Evolutionary conservation across 768 basidiomycete species (phyloP).

Genomic region (Psilocybe cyanescens): DNA sequence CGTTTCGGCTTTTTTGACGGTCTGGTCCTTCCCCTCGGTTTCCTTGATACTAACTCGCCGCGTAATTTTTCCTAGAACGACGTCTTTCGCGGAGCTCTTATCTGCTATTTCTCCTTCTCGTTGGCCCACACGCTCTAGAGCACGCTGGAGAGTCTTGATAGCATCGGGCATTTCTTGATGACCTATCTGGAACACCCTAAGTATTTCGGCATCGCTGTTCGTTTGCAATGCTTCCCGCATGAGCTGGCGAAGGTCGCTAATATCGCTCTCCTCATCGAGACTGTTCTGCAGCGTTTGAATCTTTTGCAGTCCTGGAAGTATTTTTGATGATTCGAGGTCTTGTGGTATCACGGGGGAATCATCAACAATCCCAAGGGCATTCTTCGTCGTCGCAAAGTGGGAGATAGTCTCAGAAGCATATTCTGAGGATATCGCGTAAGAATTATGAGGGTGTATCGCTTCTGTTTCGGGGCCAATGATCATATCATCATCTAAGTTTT

Average conservation of each 20-base stretch:
- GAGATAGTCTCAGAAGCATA: conserved; percentile 18
- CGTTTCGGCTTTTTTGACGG: conserved; percentile 23
- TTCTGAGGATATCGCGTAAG: conserved; percentile 6
- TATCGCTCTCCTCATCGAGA: conserved; percentile 54
- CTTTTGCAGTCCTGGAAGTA: conserved; percentile 26
- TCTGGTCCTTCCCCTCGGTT: not conserved
- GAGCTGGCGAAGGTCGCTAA: conserved; percentile 56
- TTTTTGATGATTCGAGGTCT: not conserved
- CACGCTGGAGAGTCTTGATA: conserved; percentile 76
- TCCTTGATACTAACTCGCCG: conserved; percentile 23
- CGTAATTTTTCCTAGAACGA: conserved; percentile 23
- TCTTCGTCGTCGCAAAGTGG: conserved; percentile 22
- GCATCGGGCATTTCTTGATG: conserved; percentile 79
- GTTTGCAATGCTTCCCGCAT: conserved; percentile 61
- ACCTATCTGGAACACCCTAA: conserved; percentile 62
- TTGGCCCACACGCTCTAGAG: conserved; percentile 29
- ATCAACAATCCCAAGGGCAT: conserved; percentile 22
- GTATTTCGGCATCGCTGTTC: conserved; percentile 66
- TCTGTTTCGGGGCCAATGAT: conserved; percentile 12
- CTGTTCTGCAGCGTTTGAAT: conserved; percentile 34
- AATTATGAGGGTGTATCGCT: conserved; percentile 4
- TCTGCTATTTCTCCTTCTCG: conserved; percentile 11
- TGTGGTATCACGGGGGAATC: not conserved
- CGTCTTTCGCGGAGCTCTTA: conserved; percentile 7
- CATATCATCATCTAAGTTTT: not conserved